phyloP scores from a whole-genome alignment of 306 rosid species.

The Citrullus colocynthis region DNA sequence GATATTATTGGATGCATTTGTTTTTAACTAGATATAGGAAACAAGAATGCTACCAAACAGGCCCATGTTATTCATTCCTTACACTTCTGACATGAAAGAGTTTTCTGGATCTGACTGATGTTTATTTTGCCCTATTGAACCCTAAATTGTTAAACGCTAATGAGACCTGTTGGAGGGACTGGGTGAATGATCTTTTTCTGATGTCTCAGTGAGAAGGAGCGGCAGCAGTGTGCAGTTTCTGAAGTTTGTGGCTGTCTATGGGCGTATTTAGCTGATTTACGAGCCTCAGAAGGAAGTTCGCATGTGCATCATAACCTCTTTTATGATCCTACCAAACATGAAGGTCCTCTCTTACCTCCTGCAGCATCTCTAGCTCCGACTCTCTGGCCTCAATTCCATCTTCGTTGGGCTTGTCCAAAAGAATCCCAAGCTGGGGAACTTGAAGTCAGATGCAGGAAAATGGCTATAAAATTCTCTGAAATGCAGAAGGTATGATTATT shows the following conservation, averaged over 20 bases:
- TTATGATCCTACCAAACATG: slow-evolving; percentile 55
- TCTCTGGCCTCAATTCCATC: slow-evolving; percentile 88
- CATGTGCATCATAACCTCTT: slow-evolving; percentile 75
- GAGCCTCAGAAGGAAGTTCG: slow-evolving; percentile 48
- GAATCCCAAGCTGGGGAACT: slow-evolving; percentile 73
- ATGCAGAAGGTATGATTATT: slow-evolving; percentile 52
- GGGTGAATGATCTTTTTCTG: not conserved
- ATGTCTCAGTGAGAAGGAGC: slow-evolving; percentile 68
- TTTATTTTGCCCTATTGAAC: not conserved
- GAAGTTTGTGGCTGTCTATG: slow-evolving; percentile 93
- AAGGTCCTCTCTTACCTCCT: slow-evolving; percentile 58
- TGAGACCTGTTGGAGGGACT: not conserved
- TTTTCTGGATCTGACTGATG: not conserved
- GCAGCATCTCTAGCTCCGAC: slow-evolving; percentile 97
- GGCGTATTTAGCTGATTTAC: slow-evolving; percentile 68
- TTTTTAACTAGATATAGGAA: not conserved
- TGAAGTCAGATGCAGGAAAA: slow-evolving; percentile 57
- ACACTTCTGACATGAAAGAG: not conserved
- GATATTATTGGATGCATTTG: not conserved
- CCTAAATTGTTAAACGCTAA: not conserved
- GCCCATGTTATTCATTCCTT: not conserved
- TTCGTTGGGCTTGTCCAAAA: slow-evolving; percentile 88
- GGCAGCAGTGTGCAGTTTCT: slow-evolving; percentile 50
- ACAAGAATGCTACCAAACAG: not conserved
- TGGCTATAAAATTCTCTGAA: slow-evolving; percentile 43